phyloP scores from a whole-genome alignment of 2,329 filamentous ascomycete genomes.

The Fusarium sp. region DNA sequence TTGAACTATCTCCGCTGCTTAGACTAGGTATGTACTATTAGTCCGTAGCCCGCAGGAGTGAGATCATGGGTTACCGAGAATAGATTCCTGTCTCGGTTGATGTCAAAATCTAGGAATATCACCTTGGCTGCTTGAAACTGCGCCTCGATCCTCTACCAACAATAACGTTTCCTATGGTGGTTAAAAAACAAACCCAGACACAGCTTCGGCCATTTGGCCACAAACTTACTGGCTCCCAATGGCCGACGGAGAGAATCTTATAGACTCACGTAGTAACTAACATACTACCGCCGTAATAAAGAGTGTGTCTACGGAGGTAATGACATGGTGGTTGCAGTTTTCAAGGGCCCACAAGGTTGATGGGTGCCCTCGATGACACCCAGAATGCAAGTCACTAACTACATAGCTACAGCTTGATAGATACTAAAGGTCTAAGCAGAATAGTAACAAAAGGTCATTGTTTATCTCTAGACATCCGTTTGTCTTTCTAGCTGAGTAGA shows the following conservation, averaged over 20 bases:
- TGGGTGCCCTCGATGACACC: not conserved
- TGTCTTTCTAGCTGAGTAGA: not conserved
- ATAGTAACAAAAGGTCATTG: not conserved
- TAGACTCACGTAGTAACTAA: not conserved
- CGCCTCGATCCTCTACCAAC: slow-evolving; percentile 20
- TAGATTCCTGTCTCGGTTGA: slow-evolving; percentile 17
- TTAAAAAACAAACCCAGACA: not conserved
- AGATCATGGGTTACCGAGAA: slow-evolving; percentile 34
- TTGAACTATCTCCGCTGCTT: not conserved
- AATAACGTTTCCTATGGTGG: not conserved
- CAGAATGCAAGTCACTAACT: not conserved
- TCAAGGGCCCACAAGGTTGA: slow-evolving; percentile 15
- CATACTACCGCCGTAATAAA: not conserved
- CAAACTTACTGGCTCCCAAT: not conserved
- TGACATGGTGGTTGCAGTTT: not conserved
- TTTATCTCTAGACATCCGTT: not conserved
- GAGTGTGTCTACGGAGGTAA: not conserved
- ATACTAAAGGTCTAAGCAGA: not conserved
- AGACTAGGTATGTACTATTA: not conserved
- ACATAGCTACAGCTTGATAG: slow-evolving; percentile 15
- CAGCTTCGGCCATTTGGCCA: not conserved
- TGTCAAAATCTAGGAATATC: slow-evolving; percentile 9
- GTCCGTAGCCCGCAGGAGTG: not conserved
- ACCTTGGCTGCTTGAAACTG: slow-evolving; percentile 11
- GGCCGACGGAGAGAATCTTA: slow-evolving; percentile 5